Evolutionary conservation across 2,329 filamentous ascomycete genomes (phyloP), one percentile per base, ranked within the genome.

Genomic region (Alternaria incomplexa): DNA sequence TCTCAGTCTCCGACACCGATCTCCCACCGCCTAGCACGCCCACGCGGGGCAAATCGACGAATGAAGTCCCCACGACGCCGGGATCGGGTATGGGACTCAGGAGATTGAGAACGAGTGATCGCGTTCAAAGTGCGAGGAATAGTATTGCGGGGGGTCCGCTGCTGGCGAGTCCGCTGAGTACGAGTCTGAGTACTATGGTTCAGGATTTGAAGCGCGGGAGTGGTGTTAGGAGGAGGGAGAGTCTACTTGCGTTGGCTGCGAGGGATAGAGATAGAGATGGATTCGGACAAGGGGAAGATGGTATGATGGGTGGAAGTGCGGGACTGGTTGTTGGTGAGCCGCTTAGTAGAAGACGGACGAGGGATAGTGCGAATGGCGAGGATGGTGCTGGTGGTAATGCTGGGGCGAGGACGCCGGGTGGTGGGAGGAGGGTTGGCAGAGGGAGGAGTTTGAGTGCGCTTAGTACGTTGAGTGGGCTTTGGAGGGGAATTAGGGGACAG

Each of bases 171-270:
- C 88, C 89, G 0, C 81, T 91, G 1, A 88, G 86, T 3, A 85
- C 84, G 2, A 86, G 85, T 1, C 81, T 91, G 15, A 87, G 84
- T 72, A 89, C 86, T 1, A 86, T 91, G 51, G 87, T 91, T 6
- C 89, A 88, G 9, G 89, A 91, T 66, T 85, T 88, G 22, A 81
- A 90, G 25, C 84, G 88, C n/a, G 85, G 87, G 15, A 86, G 87
- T 13, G 65, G 59, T 48, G 15, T 72, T 0, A 50, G 70, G 20
- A 17, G 54, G 10, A 2, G 46, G 28, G 40, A 47, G 10, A 56
- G 53, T 11, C 46, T 48, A n/a, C 61, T 53, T 23, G 64, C 59
- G 1, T 32, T 77, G 0, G 69, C 68, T 3, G 62, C 61, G 3
- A 28, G 48, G 9, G 15, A 15, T 11, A 40, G 36, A 1, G 36